Percentiles rank a stretch among this genome's conserved stretches.
These are phyloP conservation scores for Magnolia kwangsiensis DNA, from an alignment of 164 flowering plant genomes.

Conservation along the genomic window DNA sequence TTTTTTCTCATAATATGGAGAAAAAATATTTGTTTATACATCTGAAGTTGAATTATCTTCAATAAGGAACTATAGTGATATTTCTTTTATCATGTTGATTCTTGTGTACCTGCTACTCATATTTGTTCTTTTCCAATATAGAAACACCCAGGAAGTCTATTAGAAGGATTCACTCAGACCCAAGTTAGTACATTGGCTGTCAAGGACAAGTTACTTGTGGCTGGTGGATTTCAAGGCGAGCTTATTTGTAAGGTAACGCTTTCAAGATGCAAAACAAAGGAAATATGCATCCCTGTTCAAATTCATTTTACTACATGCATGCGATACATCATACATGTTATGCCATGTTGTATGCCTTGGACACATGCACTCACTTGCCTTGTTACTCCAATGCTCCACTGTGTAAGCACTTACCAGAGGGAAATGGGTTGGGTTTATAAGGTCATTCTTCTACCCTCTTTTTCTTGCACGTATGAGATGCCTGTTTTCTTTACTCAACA, in stretches of 20 bases:
- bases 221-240: slow-evolving; percentile 94
- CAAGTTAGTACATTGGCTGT: slow-evolving; percentile 78
- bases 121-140: slow-evolving; percentile 12
- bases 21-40: background rate
- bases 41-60: background rate
- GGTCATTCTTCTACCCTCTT: no score
- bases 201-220: slow-evolving; percentile 56
- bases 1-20: background rate
- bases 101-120: background rate
- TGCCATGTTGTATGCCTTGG: background rate
- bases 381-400: no score
- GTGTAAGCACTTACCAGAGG: no score
- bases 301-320: background rate
- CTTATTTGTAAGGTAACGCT: slow-evolving; percentile 62
- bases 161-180: slow-evolving; percentile 66
- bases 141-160: slow-evolving; percentile 59
- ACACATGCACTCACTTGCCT: no score
- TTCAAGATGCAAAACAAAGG: background rate
- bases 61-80: background rate
- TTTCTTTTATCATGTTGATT: background rate
- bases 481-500: no score
- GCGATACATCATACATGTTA: background rate
- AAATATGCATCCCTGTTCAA: background rate
- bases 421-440: no score
- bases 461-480: no score